A percentile compares a stretch with the other conserved stretches of the same genome.
Conservation (phyloP, 2,329 filamentous ascomycete species). For the Colletotrichum sp. region DNA sequence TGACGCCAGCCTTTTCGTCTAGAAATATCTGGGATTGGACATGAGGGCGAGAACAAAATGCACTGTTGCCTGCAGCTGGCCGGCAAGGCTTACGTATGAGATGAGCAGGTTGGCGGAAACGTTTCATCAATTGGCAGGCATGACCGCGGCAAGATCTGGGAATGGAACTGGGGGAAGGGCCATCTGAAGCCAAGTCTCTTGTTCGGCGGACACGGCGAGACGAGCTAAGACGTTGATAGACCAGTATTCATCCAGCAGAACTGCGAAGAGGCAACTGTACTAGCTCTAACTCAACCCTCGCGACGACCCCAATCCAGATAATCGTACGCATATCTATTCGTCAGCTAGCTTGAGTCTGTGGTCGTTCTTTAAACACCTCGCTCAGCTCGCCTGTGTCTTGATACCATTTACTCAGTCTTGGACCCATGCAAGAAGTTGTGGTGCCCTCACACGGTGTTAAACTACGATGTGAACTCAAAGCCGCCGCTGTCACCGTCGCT, state of each 20-base stretch:
- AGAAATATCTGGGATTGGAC: background rate
- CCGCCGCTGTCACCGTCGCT: background rate
- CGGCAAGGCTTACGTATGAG: background rate
- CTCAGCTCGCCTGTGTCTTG: no score
- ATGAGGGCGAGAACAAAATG: background rate
- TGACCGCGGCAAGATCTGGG: background rate
- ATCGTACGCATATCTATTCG: background rate
- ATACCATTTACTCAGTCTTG: no score
- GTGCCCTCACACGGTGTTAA: no score
- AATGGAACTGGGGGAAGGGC: background rate
- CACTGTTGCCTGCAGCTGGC: background rate
- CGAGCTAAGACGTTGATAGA: no score
- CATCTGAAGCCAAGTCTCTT: background rate
- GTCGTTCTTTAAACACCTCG: no score
- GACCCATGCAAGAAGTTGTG: no score
- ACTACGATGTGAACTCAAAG: accelerated
- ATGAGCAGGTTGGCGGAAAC: background rate
- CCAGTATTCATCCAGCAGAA: background rate
- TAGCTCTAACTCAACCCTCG: background rate
- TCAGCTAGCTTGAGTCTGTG: no score
- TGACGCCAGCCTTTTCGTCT: background rate
- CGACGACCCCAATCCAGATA: background rate
- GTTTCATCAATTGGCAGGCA: background rate
- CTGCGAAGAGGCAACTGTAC: background rate
- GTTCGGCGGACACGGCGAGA: background rate